Evolutionary conservation across 2,329 filamentous ascomycete species (phyloP).

Genomic region (Capronia americana): DNA sequence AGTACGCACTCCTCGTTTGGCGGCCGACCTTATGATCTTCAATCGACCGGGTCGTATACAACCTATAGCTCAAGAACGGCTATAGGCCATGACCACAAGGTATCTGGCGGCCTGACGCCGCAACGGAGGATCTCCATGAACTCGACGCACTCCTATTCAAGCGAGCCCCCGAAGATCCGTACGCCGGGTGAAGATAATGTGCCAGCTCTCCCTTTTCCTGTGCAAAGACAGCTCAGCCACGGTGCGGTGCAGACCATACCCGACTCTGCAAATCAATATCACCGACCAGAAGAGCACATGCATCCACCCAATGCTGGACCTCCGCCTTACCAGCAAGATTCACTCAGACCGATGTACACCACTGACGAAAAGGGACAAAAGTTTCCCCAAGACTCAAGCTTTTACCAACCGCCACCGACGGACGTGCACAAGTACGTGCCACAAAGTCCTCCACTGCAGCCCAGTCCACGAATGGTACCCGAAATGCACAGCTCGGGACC

Average conservation of each 20-base stretch:
- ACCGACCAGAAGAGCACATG: conserved; percentile 3
- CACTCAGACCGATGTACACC: conserved; percentile 7
- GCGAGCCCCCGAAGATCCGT: conserved; percentile 21
- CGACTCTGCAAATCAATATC: neutral
- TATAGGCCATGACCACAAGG: conserved; percentile 25
- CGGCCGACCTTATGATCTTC: conserved; percentile 20
- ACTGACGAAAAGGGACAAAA: conserved; percentile 31
- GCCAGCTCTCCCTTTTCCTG: conserved; percentile 19
- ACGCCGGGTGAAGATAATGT: conserved; percentile 30
- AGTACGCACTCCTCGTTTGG: conserved; percentile 34
- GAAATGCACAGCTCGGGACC: neutral
- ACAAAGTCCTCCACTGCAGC: conserved; percentile 14
- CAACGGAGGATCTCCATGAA: conserved; percentile 35
- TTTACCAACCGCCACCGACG: conserved; percentile 24
- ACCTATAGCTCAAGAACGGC: conserved; percentile 32
- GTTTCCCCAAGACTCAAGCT: conserved; percentile 27
- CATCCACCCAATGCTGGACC: conserved; percentile 10
- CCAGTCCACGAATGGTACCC: neutral
- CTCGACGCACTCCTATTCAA: conserved; percentile 32
- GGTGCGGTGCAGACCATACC: neutral
- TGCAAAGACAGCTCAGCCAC: conserved; percentile 24
- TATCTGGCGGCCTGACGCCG: conserved; percentile 18
- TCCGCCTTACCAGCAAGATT: conserved; percentile 16
- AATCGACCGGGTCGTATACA: conserved; percentile 29
- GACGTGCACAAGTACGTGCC: neutral